phyloP scores from a whole-genome alignment of 1,284 basidiomycete species.

The Marasmius fiardii region DNA sequence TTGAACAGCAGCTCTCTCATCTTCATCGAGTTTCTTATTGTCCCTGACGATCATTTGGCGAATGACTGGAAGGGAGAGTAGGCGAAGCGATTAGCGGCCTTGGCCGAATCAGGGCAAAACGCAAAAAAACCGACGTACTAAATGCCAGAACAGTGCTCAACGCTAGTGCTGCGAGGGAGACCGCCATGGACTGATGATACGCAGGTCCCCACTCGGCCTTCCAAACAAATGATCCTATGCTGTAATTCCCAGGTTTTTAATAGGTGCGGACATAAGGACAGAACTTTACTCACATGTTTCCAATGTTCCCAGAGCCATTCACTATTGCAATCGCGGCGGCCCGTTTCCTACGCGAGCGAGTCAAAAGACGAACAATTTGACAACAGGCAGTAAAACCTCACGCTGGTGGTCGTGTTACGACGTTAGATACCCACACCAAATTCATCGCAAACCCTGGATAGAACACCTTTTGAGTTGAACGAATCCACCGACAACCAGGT shows the following conservation, averaged over 20 bases:
- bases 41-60: conserved; percentile 41
- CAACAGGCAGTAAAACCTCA: conserved; percentile 17
- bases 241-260: conserved; percentile 16
- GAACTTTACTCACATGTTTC: conserved; percentile 29
- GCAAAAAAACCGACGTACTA: conserved; percentile 25
- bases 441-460: conserved; percentile 53
- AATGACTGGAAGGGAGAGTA: conserved; percentile 31
- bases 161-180: conserved; percentile 39
- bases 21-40: conserved; percentile 42
- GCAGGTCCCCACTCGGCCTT: conserved; percentile 44
- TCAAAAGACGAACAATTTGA: neutral
- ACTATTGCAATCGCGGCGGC: conserved; percentile 40
- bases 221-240: conserved; percentile 53
- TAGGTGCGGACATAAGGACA: neutral
- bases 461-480: neutral
- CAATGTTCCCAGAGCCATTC: conserved; percentile 28
- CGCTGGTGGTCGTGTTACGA: conserved; percentile 61
- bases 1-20: conserved; percentile 38
- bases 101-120: too few relatives aligned
- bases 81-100: conserved; percentile 4
- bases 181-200: conserved; percentile 50
- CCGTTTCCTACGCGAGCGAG: conserved; percentile 29
- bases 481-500: neutral
- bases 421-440: conserved; percentile 61
- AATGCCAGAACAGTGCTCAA: conserved; percentile 33